A percentile compares a stretch with the other conserved stretches of the same genome.
Evolutionary conservation across 345 rosid genomes (phyloP).

Genomic region (Corchorus capsularis): DNA sequence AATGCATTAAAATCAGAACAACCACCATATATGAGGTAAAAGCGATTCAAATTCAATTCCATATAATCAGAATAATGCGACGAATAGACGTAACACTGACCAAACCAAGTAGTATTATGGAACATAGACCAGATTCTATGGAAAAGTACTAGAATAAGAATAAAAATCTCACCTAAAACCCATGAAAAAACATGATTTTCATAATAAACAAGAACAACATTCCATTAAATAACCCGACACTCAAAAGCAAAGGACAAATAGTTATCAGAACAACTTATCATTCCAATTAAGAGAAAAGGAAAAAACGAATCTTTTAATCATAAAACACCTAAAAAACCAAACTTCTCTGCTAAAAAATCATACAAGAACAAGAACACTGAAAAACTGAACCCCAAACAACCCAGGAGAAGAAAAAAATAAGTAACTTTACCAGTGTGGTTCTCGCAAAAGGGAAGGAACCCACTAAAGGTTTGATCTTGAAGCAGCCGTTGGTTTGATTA

Average conservation of each 20-base stretch:
- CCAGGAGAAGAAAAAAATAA: neutral
- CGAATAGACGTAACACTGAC: neutral
- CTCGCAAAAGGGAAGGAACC: constrained; percentile 48
- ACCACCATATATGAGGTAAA: neutral
- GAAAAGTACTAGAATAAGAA: neutral
- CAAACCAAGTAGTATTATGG: neutral
- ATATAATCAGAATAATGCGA: neutral
- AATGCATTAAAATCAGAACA: constrained; percentile 22
- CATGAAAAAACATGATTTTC: neutral
- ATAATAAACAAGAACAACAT: neutral
- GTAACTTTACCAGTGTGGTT: constrained; percentile 21
- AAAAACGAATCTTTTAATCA: neutral
- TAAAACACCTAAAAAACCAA: neutral
- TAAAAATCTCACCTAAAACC: neutral
- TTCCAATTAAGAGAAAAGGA: neutral
- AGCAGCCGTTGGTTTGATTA: constrained; percentile 30
- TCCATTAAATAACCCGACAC: neutral
- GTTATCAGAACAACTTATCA: neutral
- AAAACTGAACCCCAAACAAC: neutral
- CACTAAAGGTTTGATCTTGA: constrained; percentile 51
- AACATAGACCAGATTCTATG: neutral
- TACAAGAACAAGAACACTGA: neutral
- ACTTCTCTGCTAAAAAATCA: constrained; percentile 2
- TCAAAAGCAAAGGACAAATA: neutral
- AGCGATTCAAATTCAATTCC: constrained; percentile 4